A percentile compares a stretch with the other conserved stretches of the same genome.
phyloP scores from a whole-genome alignment of 129 eudicot genomes.

The Flaveria bidentis region DNA sequence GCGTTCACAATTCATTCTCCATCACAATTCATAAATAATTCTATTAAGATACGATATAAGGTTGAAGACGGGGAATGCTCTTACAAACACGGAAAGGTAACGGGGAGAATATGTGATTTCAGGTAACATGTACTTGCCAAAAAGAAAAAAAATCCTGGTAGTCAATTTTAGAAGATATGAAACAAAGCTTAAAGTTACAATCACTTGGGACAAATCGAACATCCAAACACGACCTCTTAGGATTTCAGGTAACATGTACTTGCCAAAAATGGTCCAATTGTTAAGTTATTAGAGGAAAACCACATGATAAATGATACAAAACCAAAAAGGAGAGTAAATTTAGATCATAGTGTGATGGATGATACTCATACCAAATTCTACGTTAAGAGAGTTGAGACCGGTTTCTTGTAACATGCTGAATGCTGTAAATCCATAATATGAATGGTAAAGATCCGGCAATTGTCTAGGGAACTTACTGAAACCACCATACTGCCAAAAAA shows the following conservation, averaged over 20 bases:
- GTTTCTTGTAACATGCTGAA: constrained; percentile 83
- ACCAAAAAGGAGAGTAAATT: neutral
- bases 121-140: neutral
- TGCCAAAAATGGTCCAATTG: neutral
- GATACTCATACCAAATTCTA: constrained; percentile 66
- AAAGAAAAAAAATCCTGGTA: constrained; percentile 1
- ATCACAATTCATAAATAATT: too few species aligned
- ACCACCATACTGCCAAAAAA: constrained; percentile 78
- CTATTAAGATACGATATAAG: too few species aligned
- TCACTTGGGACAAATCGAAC: constrained; percentile 18
- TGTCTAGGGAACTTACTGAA: constrained; percentile 83
- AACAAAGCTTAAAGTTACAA: constrained; percentile 27
- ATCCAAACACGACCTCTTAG: constrained; percentile 23
- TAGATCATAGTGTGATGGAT: constrained; percentile 30
- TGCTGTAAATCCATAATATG: constrained; percentile 88
- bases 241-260: too few species aligned
- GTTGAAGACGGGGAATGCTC: too few species aligned
- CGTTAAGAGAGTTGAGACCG: constrained; percentile 48
- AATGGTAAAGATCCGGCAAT: constrained; percentile 89
- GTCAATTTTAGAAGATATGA: constrained; percentile 15
- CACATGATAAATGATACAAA: constrained; percentile 14
- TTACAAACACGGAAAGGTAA: neutral
- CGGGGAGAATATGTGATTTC: constrained; percentile 15
- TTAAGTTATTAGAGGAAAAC: constrained; percentile 1
- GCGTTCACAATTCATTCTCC: too few species aligned